phyloP scores from a whole-genome alignment of 805 yeast genomes.

The Schizosaccharomyces japonicus region DNA sequence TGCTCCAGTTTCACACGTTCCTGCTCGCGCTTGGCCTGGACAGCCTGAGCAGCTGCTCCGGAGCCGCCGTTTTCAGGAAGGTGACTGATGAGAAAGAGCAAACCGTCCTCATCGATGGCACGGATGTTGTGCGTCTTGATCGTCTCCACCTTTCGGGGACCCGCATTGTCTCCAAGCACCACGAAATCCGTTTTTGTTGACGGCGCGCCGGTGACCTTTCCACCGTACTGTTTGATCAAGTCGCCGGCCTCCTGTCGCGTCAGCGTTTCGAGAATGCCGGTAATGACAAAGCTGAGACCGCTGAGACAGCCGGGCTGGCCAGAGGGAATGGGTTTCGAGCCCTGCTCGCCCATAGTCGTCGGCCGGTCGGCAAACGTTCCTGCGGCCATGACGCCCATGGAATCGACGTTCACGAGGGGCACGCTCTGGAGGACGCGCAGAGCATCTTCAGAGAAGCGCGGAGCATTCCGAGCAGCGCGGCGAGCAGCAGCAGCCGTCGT shows the following conservation, averaged over 20 bases:
- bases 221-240: slow-evolving; percentile 70
- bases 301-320: slow-evolving; percentile 69
- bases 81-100: slow-evolving; percentile 39
- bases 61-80: slow-evolving; percentile 89
- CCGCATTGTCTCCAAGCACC: slow-evolving; percentile 87
- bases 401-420: not conserved
- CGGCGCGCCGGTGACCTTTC: slow-evolving; percentile 53
- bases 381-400: slow-evolving; percentile 1
- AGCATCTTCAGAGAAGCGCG: slow-evolving; percentile 1
- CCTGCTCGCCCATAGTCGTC: slow-evolving; percentile 6
- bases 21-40: slow-evolving; percentile 39
- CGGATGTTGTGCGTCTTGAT: slow-evolving; percentile 52
- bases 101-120: slow-evolving; percentile 72
- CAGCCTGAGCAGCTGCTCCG: slow-evolving; percentile 54
- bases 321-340: slow-evolving; percentile 28
- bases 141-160: slow-evolving; percentile 74
- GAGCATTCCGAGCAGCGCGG: too few relatives aligned
- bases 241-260: slow-evolving; percentile 55
- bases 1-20: slow-evolving; percentile 39
- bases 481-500: too few relatives aligned
- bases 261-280: slow-evolving; percentile 64
- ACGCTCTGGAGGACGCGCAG: not conserved
- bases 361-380: slow-evolving; percentile 7
- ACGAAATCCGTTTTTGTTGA: slow-evolving; percentile 70
- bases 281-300: slow-evolving; percentile 79